Base-by-base conservation (phyloP, 768 basidiomycete genomes). In the Serendipita sp. region DNA sequence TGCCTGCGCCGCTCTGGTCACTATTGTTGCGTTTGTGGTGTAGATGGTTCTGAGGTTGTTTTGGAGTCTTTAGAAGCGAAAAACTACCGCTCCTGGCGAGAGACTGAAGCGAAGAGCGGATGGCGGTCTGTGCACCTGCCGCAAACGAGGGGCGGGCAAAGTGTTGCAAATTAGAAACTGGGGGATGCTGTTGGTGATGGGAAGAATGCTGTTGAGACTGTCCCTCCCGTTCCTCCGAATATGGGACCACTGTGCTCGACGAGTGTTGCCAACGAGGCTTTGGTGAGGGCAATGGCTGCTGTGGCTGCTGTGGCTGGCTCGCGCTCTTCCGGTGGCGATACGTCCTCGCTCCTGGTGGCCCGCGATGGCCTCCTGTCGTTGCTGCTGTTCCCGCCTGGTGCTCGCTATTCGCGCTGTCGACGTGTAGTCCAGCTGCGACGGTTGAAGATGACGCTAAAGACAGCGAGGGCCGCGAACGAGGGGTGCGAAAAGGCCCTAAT, bases 21-120 rank as follows among this genome's bases (percentile, higher is more conserved):
- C 18, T 18, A 7, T 51, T 5, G 30, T 51, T 8, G 48, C 48
- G 5, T 5, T 51, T 32, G 48, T 18, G 7, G 48, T n/a, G n/a
- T 51, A 5, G 7, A n/a, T 51, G n/a, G 18, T n/a, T 8, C n/a
- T 18, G n/a, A 51, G 7, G 48, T 32, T 32, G 48, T 8, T n/a
- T 32, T 5, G 48, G 18, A 7, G 48, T 18, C 48, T 51, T 51
- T 8, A 51, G n/a, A 5, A 18, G n/a, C 48, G 48, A 51, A 18
- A 51, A 32, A n/a, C 48, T 51, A 51, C 48, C 48, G 8, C 18
- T 51, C 48, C 48, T 18, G 48, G 48, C 48, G 48, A 51, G 5
- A 51, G 48, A 51, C 48, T 51, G 48, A n/a, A 51, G 48, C n/a
- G 48, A 51, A n/a, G 48, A 51, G 5, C 48, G 48, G 48, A 51